Percentiles rank a stretch among this genome's conserved stretches.
These are phyloP conservation scores for Fusarium camptoceras DNA, from an alignment of 2,329 filamentous ascomycete genomes.

Conservation along the genomic window DNA sequence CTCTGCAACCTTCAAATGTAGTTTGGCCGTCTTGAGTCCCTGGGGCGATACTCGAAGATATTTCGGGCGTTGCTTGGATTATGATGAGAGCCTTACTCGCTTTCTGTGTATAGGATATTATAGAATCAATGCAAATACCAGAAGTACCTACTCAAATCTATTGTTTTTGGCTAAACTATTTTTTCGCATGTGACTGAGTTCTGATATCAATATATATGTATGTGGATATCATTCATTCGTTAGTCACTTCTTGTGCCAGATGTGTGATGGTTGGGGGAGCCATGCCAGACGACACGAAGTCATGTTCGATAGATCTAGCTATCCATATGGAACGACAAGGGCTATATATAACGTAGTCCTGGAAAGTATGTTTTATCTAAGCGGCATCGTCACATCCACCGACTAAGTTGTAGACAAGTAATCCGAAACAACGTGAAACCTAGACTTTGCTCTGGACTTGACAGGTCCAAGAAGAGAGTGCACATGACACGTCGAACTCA, in stretches of 20 bases:
- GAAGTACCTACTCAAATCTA: conserved; percentile 71
- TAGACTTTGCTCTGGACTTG: neutral
- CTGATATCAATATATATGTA: too few relatives aligned
- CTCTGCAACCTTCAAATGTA: conserved; percentile 67
- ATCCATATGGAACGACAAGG: neutral
- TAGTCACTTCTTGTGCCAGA: neutral
- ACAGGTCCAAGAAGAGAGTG: conserved; percentile 9
- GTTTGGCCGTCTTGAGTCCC: conserved; percentile 56
- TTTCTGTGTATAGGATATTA: conserved; percentile 73
- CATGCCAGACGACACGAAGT: neutral
- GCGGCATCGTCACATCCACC: neutral
- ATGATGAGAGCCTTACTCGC: conserved; percentile 64
- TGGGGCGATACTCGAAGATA: conserved; percentile 42
- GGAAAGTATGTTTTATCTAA: neutral
- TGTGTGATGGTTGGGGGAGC: neutral
- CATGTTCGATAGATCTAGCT: neutral
- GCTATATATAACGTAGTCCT: neutral
- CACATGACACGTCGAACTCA: conserved; percentile 27
- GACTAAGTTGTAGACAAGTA: neutral
- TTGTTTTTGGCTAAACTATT: neutral
- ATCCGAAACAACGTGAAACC: neutral
- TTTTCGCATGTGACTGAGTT: neutral
- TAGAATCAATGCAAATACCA: conserved; percentile 65
- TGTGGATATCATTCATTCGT: neutral
- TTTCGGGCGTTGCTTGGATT: conserved; percentile 40